phyloP scores from a whole-genome alignment of 257 asterid species.

The Gentiana straminea region DNA sequence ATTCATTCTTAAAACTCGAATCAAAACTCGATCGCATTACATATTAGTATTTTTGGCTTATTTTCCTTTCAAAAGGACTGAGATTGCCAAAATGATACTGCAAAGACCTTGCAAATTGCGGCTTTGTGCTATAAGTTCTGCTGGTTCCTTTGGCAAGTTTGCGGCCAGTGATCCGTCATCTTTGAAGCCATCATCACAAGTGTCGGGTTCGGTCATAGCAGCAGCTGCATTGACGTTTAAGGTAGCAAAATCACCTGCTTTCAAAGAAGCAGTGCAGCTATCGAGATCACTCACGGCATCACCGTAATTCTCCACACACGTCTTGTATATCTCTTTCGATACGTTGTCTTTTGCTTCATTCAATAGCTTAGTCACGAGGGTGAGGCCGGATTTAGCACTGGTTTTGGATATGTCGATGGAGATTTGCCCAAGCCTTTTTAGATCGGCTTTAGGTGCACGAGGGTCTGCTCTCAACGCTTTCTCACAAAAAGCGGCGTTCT shows the following conservation, averaged over 20 bases:
- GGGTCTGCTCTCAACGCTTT: constrained; percentile 13
- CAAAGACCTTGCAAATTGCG: background rate
- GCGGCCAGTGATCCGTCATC: no score
- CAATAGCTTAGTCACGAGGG: background rate
- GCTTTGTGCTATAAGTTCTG: background rate
- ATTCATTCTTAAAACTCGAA: no score
- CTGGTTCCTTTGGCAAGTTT: background rate
- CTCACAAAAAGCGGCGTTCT: constrained; percentile 1
- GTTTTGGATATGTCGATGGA: background rate
- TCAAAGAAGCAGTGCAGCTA: background rate
- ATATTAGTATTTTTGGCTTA: no score
- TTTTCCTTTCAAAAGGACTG: background rate
- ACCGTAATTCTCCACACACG: constrained; percentile 19
- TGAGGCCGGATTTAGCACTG: background rate
- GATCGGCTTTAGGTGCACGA: constrained; percentile 11
- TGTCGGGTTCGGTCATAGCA: background rate
- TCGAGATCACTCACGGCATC: background rate
- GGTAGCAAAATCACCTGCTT: background rate
- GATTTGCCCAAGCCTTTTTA: constrained; percentile 5
- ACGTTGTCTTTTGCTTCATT: background rate
- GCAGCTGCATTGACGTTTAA: background rate
- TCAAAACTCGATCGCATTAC: no score
- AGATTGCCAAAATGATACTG: constrained; percentile 3
- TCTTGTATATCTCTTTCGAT: background rate
- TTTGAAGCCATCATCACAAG: background rate